These are phyloP conservation scores for Podospora didyma DNA, from an alignment of 495 filamentous ascomycete species.

Conservation along the genomic window DNA sequence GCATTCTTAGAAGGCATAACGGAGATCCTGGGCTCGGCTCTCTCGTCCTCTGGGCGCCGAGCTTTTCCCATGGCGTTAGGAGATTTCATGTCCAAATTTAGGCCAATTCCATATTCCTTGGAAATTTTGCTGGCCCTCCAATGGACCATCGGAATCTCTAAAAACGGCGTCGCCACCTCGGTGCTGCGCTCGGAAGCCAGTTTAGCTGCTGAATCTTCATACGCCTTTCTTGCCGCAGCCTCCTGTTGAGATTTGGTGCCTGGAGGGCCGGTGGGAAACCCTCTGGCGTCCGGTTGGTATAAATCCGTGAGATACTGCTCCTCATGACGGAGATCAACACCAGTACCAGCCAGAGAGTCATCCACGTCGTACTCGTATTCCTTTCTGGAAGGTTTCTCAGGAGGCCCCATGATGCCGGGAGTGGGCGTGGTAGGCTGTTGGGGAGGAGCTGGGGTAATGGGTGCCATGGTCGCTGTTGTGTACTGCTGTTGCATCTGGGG, in stretches of 20 bases:
- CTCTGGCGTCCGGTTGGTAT: constrained; percentile 36
- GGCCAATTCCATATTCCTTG: constrained; percentile 49
- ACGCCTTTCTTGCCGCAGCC: constrained; percentile 42
- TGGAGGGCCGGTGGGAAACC: constrained; percentile 46
- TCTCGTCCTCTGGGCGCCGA: constrained; percentile 49
- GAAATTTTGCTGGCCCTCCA: constrained; percentile 57
- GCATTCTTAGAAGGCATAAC: constrained; percentile 35
- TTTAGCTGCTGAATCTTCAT: constrained; percentile 41
- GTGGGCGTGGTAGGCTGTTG: constrained; percentile 19
- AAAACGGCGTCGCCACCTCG: constrained; percentile 42
- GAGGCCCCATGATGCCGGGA: constrained; percentile 71
- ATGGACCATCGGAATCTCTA: constrained; percentile 40
- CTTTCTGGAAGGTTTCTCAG: constrained; percentile 66
- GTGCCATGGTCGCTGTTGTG: constrained; percentile 37
- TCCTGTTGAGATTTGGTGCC: constrained; percentile 44
- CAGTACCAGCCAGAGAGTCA: constrained; percentile 74
- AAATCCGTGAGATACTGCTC: constrained; percentile 65
- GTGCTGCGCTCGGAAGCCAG: constrained; percentile 39
- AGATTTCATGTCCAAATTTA: constrained; percentile 49
- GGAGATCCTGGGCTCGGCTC: constrained; percentile 26
- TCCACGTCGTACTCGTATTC: constrained; percentile 62
- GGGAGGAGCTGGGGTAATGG: constrained; percentile 16
- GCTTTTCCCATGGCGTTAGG: constrained; percentile 41
- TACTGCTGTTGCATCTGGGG: constrained; percentile 25
- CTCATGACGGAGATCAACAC: constrained; percentile 80